Base-by-base conservation (phyloP, 1,139 yeast species). In the Kodamaea suecica region DNA sequence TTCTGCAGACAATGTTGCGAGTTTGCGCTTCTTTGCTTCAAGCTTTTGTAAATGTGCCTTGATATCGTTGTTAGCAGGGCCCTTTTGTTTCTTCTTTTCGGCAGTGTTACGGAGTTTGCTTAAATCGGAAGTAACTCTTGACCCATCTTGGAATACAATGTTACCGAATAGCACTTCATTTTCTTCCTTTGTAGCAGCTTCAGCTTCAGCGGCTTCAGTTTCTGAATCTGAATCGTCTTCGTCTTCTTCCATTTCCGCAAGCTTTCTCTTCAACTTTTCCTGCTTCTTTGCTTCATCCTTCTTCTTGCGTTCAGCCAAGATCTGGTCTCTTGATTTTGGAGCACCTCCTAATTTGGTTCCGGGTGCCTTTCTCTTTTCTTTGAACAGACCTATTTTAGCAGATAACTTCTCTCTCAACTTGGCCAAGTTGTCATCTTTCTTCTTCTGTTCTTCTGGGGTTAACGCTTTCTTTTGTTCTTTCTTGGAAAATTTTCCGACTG, bases 331-430 rank as follows among this genome's bases (percentile, higher is more conserved):
- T 3, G 90, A 81, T 41, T 81, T 74, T 9, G 94, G 92, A 0
- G 95, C 94, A 17, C 95, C 95, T 4, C 74, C 70, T 11, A 72
- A 79, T 30, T 78, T 82, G 0, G 92, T 66, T 1, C 97, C 97
- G 1, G 94, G 94, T 0, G 97, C 98, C 52, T 84, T 90, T 53
- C 99, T 78, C 59, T 78, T 84, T 40, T 83, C 92, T 47, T 80
- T 78, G 61, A 92, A 57, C 19, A 61, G 68, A 40, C 69, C 76
- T 45, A 92, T 90, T 57, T 80, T 85, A 14, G 74, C 74, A 23
- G 92, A 81, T 35, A 92, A 71, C 56, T 83, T 80, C 19, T 77
- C 80, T 49, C 87, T 75, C 42, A 92, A 70, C 44, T 76, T 82
- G 5, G 73, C 73, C 38, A 86, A 65, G 35, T 80, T 79, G 47